phyloP scores from a whole-genome alignment of 352 stramenopile species.

The Globisporangium heterothallicum region DNA sequence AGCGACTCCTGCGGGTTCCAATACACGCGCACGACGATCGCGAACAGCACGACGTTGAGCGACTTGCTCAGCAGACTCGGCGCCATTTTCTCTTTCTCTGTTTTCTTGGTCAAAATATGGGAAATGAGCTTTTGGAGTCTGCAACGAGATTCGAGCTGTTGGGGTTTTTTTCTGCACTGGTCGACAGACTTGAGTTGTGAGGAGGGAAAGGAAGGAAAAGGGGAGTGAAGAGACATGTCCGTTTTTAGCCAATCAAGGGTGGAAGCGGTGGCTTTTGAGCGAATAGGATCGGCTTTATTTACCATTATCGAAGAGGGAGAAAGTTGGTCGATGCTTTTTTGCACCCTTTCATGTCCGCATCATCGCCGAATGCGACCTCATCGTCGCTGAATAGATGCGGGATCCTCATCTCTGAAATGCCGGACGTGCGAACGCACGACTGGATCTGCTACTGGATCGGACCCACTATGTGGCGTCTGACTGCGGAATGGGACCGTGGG shows the following conservation, averaged over 20 bases:
- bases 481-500: no score
- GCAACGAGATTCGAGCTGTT: no score
- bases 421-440: no score
- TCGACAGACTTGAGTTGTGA: not conserved
- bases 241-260: conserved; percentile 10
- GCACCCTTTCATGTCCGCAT: not conserved
- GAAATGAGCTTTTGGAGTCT: not conserved
- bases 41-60: conserved; percentile 38
- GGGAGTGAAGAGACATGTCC: not conserved
- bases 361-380: no score
- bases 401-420: no score
- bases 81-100: not conserved
- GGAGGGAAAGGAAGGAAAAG: not conserved
- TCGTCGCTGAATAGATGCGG: no score
- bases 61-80: conserved; percentile 18
- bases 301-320: conserved; percentile 1
- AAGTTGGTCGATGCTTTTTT: not conserved
- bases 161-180: no score
- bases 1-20: conserved; percentile 40
- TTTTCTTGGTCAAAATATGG: not conserved
- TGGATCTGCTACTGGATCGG: no score
- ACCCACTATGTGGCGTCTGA: no score
- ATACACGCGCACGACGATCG: conserved; percentile 38
- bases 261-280: no score
- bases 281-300: not conserved